Conservation (phyloP, 345 rosid genomes). For the Zanthoxylum bungeanum region DNA sequence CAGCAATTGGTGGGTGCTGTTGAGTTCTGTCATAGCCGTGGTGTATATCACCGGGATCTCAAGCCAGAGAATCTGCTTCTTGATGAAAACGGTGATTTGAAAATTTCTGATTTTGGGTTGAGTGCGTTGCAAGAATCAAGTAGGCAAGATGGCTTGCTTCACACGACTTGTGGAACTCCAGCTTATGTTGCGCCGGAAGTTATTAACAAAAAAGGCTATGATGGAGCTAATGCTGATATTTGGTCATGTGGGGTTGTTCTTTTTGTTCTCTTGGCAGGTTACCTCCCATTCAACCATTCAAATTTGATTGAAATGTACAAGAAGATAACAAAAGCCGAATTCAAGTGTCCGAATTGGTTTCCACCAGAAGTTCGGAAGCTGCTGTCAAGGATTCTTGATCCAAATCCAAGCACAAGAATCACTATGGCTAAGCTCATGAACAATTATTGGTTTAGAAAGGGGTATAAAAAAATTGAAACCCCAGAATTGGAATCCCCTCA, state of each 20-base stretch:
- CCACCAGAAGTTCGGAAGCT: conserved; percentile 66
- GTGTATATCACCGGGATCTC: conserved; percentile 81
- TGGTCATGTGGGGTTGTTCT: conserved; percentile 88
- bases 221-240: conserved; percentile 76
- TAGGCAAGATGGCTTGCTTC: conserved; percentile 72
- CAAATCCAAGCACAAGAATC: conserved; percentile 59
- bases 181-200: conserved; percentile 91
- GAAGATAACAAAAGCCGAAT: conserved; percentile 63
- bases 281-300: conserved; percentile 64
- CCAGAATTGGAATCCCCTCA: conserved; percentile 35
- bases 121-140: conserved; percentile 58
- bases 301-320: conserved; percentile 69
- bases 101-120: conserved; percentile 75
- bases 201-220: conserved; percentile 70
- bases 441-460: conserved; percentile 67
- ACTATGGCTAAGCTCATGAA: conserved; percentile 51
- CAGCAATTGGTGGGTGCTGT: conserved; percentile 75
- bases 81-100: conserved; percentile 66
- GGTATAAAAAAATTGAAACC: conserved; percentile 45
- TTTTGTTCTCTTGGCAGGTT: conserved; percentile 73
- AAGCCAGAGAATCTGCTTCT: conserved; percentile 86
- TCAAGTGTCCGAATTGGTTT: conserved; percentile 75
- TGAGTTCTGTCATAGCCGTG: conserved; percentile 83
- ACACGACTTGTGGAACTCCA: conserved; percentile 91
- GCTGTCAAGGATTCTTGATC: conserved; percentile 66